Conservation (phyloP, 768 basidiomycete genomes). For the Russula compacta region DNA sequence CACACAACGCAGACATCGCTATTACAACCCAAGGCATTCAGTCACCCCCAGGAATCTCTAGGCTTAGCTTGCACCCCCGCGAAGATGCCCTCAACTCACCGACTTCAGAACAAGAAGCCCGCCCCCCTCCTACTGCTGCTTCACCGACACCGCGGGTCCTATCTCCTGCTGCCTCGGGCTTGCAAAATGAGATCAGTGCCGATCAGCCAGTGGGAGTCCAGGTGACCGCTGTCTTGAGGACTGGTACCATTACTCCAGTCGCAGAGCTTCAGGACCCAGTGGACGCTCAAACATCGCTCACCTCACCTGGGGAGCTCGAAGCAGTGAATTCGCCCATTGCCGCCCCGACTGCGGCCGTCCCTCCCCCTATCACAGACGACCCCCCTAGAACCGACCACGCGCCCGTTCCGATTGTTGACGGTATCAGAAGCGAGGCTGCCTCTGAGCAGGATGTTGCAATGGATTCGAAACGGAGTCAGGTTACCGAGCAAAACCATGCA, state of each 20-base stretch:
- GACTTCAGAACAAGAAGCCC: neutral
- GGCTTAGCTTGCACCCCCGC: neutral
- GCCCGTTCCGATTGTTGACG: neutral
- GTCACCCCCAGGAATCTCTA: neutral
- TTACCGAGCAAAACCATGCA: constrained; percentile 25
- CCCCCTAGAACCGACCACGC: neutral
- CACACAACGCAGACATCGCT: neutral
- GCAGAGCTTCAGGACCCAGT: neutral
- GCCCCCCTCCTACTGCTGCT: neutral
- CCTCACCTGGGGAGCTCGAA: neutral
- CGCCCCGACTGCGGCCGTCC: neutral
- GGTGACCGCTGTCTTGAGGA: neutral
- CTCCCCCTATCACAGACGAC: neutral
- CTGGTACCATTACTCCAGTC: neutral
- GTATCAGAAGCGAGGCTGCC: neutral
- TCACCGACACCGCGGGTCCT: neutral
- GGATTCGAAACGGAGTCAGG: neutral
- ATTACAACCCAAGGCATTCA: neutral
- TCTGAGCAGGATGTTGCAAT: neutral
- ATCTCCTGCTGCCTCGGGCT: neutral
- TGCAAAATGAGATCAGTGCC: neutral
- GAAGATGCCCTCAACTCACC: neutral
- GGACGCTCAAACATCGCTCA: neutral
- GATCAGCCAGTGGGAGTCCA: neutral
- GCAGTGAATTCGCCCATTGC: neutral